phyloP scores from a whole-genome alignment of 1,284 basidiomycete genomes.

The Coniferiporia sulphurascens region DNA sequence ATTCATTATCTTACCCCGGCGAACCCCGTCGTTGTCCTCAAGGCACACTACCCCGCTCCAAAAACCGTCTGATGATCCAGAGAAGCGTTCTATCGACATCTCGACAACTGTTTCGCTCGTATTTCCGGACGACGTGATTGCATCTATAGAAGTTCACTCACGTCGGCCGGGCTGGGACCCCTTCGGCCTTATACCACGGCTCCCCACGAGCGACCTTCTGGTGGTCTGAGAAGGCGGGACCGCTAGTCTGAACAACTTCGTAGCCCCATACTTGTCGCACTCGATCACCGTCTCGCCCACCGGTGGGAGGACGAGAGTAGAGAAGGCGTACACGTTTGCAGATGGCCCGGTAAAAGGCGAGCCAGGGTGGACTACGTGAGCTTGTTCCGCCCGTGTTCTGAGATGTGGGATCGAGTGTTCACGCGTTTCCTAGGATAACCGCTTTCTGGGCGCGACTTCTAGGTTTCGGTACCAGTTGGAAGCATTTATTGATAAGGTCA shows the following conservation, averaged over 20 bases:
- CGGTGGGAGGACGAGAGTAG: slow-evolving; percentile 27
- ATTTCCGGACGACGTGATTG: slow-evolving; percentile 33
- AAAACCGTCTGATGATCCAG: slow-evolving; percentile 1
- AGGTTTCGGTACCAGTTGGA: slow-evolving; percentile 57
- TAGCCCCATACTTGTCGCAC: slow-evolving; percentile 35
- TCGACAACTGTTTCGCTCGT: slow-evolving; percentile 34
- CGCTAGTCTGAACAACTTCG: slow-evolving; percentile 35
- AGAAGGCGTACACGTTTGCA: slow-evolving; percentile 42
- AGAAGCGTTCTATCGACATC: slow-evolving; percentile 30
- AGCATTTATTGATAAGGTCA: slow-evolving; percentile 44
- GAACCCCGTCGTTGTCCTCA: slow-evolving; percentile 11
- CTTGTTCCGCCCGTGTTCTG: slow-evolving; percentile 48
- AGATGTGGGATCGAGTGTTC: not conserved
- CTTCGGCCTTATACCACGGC: slow-evolving; percentile 31
- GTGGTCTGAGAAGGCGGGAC: slow-evolving; percentile 38
- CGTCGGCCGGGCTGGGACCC: slow-evolving; percentile 27
- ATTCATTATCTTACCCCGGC: slow-evolving; percentile 8
- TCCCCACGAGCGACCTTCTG: slow-evolving; percentile 29
- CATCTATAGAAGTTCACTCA: slow-evolving; percentile 31
- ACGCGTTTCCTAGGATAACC: not conserved
- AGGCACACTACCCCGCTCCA: slow-evolving; percentile 5
- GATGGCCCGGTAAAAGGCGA: slow-evolving; percentile 26
- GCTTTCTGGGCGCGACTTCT: not conserved
- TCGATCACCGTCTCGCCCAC: slow-evolving; percentile 32
- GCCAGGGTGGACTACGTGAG: slow-evolving; percentile 31